Evolutionary conservation across 352 stramenopile species (phyloP), one percentile per base, ranked within the genome.

Genomic region (Phytophthora cryptogea): DNA sequence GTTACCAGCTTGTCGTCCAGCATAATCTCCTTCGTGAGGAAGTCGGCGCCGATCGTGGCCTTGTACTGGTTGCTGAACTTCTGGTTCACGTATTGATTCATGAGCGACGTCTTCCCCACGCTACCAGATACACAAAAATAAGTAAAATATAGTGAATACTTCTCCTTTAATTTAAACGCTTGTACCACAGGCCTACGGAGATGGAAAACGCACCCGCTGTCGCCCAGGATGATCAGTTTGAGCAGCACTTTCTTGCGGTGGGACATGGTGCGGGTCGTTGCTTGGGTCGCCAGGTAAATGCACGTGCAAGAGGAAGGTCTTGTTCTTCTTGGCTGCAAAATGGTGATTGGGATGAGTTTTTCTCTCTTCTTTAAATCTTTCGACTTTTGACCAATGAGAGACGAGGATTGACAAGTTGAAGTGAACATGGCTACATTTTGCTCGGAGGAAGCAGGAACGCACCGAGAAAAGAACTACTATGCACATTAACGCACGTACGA

Each of bases 41-140:
- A 99, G 73, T 99, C 97, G 26, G 97, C 97, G 45, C 97, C 97
- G 73, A 99, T 99, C 5, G 97, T 99, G 17, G 97, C 97, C 70
- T 99, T 99, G 85, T 99, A 99, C 80, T 99, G 96, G 58, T 94
- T 98, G 31, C 90, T 97, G 76, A 99, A 99, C 74, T 97, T 98
- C 63, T 99, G 92, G 56, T 98, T 98, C 57, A 99, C 95, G 78
- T 99, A 99, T 71, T 99, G 96, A 79, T 99, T 99, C 97, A 99
- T 99, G 31, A 99, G 78, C 43, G 94, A 99, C 42, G 97, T 99
- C 83, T 99, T 99, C 53, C 97, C 97, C 28, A 99, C 97, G 40
- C 96, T 98, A 64, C 16, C 13, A 50, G 10, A 49, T 46, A 20
- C 47, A 43, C n/a, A 20, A 41, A 40, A 26, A 31, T 40, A 43